A percentile compares a stretch with the other conserved stretches of the same genome.
Conservation (phyloP, 192 early-diverging fungal genomes). For the Obelidium mucronatum region DNA sequence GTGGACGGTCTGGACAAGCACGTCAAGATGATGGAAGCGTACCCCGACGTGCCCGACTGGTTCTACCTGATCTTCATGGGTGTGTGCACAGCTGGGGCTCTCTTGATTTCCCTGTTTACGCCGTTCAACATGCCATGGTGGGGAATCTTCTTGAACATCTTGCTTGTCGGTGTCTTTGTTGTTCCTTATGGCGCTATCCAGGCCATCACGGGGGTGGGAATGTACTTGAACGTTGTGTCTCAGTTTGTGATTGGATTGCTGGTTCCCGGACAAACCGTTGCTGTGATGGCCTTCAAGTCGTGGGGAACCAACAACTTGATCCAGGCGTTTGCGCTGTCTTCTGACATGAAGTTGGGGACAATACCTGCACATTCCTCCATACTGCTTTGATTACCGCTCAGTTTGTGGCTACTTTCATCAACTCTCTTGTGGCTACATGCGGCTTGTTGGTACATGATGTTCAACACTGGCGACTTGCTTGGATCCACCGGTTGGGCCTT, state of each 20-base stretch:
- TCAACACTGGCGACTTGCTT: conserved; percentile 14
- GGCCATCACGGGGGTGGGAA: conserved; percentile 53
- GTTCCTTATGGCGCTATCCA: conserved; percentile 70
- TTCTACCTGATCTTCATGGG: conserved; percentile 23
- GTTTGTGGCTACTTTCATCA: conserved; percentile 57
- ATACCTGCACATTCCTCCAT: conserved; percentile 80
- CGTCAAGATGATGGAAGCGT: no score
- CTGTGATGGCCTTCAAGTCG: no score
- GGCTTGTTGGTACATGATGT: conserved; percentile 15
- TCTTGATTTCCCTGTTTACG: conserved; percentile 12
- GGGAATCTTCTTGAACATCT: conserved; percentile 32
- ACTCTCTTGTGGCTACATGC: conserved; percentile 13
- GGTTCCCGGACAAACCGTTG: no score
- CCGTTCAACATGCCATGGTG: no score
- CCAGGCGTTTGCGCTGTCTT: conserved; percentile 67
- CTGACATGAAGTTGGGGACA: conserved; percentile 70
- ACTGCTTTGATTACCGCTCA: conserved; percentile 80
- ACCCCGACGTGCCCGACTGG: conserved; percentile 40
- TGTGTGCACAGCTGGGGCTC: neutral
- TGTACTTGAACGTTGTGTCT: conserved; percentile 65
- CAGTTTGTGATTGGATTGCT: conserved; percentile 69
- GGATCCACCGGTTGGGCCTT: conserved; percentile 6
- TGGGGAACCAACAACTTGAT: no score
- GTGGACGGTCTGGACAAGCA: conserved; percentile 1
- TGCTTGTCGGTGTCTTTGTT: conserved; percentile 40